A percentile compares a stretch with the other conserved stretches of the same genome.
Conservation (phyloP, 805 yeast genomes). For the Pichia scutulata region DNA sequence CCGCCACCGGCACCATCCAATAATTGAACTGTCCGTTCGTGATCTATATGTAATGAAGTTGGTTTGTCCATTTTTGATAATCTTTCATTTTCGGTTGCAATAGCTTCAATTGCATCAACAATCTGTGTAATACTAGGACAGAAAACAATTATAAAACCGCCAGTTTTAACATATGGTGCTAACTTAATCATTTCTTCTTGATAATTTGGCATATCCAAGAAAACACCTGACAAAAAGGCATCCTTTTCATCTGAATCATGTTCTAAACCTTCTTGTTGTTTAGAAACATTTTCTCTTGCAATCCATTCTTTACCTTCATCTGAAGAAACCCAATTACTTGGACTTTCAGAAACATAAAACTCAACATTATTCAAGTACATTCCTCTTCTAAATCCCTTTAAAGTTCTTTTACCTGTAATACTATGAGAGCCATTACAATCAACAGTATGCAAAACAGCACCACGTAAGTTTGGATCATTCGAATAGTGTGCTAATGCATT, state of each 20-base stretch:
- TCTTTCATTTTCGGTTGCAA: constrained; percentile 16
- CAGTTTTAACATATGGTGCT: constrained; percentile 30
- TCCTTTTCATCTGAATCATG: constrained; percentile 17
- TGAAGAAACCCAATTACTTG: constrained; percentile 32
- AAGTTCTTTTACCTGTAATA: constrained; percentile 33
- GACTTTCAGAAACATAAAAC: constrained; percentile 36
- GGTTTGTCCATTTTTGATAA: constrained; percentile 2
- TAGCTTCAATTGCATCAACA: constrained; percentile 30
- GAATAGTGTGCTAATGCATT: constrained; percentile 28
- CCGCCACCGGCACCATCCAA: constrained; percentile 45
- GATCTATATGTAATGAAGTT: constrained; percentile 7
- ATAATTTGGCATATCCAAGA: constrained; percentile 41
- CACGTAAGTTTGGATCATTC: constrained; percentile 22
- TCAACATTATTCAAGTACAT: constrained; percentile 38
- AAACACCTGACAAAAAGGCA: constrained; percentile 35
- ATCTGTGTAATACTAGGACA: constrained; percentile 44
- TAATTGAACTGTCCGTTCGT: constrained; percentile 34
- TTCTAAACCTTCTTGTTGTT: constrained; percentile 4
- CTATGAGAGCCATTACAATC: constrained; percentile 36
- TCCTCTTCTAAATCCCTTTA: constrained; percentile 35
- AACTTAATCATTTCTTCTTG: constrained; percentile 29
- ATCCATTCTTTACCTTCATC: constrained; percentile 21
- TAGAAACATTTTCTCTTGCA: constrained; percentile 12
- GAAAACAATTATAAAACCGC: constrained; percentile 38
- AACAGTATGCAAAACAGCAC: constrained; percentile 40